Evolutionary conservation across 1,284 basidiomycete genomes (phyloP).

Genomic region (Puccinia hordei): DNA sequence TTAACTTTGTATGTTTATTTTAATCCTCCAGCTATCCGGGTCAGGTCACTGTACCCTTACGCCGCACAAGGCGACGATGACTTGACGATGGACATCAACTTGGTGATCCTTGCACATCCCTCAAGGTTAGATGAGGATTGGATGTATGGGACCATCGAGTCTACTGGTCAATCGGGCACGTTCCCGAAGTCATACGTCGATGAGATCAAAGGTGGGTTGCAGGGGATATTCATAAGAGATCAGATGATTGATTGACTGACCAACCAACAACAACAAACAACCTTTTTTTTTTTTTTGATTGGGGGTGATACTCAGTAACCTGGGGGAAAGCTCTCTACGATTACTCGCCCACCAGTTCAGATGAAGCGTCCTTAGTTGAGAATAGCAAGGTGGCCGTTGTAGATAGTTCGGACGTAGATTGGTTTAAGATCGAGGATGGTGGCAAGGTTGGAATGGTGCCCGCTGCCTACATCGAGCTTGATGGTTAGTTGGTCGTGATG

Average conservation of each 20-base stretch:
- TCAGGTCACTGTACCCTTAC: slow-evolving; percentile 73
- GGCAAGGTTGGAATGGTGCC: slow-evolving; percentile 84
- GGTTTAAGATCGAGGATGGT: slow-evolving; percentile 88
- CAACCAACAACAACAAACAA: too few species aligned
- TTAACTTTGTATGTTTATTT: slow-evolving; percentile 25
- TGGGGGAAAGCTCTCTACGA: slow-evolving; percentile 74
- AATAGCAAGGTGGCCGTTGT: slow-evolving; percentile 76
- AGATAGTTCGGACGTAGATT: slow-evolving; percentile 71
- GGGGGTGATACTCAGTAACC: not conserved
- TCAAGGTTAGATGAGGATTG: slow-evolving; percentile 73
- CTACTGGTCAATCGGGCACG: slow-evolving; percentile 74
- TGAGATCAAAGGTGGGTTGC: slow-evolving; percentile 71
- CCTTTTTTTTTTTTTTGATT: too few species aligned
- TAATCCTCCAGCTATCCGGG: slow-evolving; percentile 58
- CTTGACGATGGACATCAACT: slow-evolving; percentile 79
- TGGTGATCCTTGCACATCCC: slow-evolving; percentile 77
- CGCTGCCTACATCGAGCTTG: slow-evolving; percentile 78
- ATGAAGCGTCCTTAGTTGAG: slow-evolving; percentile 79
- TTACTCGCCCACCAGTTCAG: slow-evolving; percentile 70
- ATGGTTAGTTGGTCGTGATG: slow-evolving; percentile 71
- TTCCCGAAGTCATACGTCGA: slow-evolving; percentile 90
- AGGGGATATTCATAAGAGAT: too few species aligned
- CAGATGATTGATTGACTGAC: too few species aligned
- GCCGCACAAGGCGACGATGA: slow-evolving; percentile 82
- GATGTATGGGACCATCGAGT: slow-evolving; percentile 83